Percentiles rank a stretch among this genome's conserved stretches.
Conservation (phyloP, 148 eudicot species). For the Camellia japonica region DNA sequence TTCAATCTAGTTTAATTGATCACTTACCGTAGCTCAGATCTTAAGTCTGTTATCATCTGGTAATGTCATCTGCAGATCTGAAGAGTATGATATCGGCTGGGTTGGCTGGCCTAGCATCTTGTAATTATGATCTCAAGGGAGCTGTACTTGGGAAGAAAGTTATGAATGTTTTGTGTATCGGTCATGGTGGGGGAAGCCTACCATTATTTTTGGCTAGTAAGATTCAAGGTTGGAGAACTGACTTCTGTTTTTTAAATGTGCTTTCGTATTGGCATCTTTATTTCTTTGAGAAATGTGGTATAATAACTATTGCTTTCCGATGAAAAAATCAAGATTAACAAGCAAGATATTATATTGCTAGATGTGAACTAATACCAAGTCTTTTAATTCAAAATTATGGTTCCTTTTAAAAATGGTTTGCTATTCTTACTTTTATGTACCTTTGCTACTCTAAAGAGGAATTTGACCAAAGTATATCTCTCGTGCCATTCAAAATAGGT, state of each 20-base stretch:
- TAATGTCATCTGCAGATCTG: conserved; percentile 49
- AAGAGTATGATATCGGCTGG: conserved; percentile 94
- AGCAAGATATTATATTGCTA: neutral
- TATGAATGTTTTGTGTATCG: conserved; percentile 77
- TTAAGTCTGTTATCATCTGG: neutral
- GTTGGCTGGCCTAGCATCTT: conserved; percentile 55
- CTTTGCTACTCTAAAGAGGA: no score
- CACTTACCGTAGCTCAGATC: neutral
- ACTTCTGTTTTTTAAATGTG: neutral
- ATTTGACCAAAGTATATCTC: no score
- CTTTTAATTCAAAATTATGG: neutral
- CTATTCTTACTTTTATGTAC: no score
- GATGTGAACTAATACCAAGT: neutral
- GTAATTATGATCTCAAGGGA: conserved; percentile 58
- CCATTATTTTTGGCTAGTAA: conserved; percentile 78
- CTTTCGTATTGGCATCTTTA: neutral
- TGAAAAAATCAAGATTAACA: neutral
- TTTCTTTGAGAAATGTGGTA: neutral
- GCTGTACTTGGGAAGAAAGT: conserved; percentile 49
- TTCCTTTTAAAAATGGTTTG: no score
- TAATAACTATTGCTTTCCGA: neutral
- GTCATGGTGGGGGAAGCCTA: conserved; percentile 97
- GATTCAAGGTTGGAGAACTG: conserved; percentile 53
- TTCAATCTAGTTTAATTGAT: neutral
- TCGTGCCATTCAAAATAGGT: no score